Base-by-base conservation (phyloP, 2,329 filamentous ascomycete species). In the Monosporascus sp. region DNA sequence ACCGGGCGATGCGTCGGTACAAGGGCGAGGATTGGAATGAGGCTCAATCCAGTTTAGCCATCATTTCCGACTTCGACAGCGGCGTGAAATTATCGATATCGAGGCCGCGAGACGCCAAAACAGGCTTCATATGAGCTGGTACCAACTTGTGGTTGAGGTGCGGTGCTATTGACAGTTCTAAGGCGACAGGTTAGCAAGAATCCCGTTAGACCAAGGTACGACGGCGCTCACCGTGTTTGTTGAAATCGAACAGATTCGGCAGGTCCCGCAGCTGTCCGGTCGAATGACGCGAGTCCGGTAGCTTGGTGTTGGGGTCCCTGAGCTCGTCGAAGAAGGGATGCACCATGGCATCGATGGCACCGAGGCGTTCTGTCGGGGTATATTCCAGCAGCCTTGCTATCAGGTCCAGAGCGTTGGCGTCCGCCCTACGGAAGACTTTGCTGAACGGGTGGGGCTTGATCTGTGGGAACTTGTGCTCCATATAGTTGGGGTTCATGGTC, bases 401-500 rank as follows among this genome's bases (percentile, higher is more conserved):
- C 65, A 99, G 79, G 68, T 97, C 92, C 66, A 99, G 95, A 40
- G 94, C 93, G 66, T 91, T 92, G 34, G 85, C 82, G 62, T 96
- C 91, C 53, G 94, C 94, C 82, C 95, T 97, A 64, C 94, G 87
- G 83, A 99, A 97, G 52, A 99, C 94, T 83, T 97, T 97, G 77
- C 89, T 95, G 81, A 99, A 99, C 27, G 94, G 94, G 69, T 99
- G 94, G 54, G 94, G 94, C 80, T 99, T 99, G 79, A 99, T 99
- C 74, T 99, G 94, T 48, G 94, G 94, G 75, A 99, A 99, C 78
- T 97, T 97, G 79, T 99, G 94, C 77, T 99, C 94, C 94, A 99
- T 99, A 76, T 99, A 99, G 75, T 99, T 99, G 55, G 94, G 94
- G 75, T 99, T 99, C 94, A 99, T 99, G 61, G 94, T 99, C 64